Evolutionary conservation across 1,284 basidiomycete genomes (phyloP), one percentile per base, ranked within the genome.

Genomic region (Boletus austroedulis): DNA sequence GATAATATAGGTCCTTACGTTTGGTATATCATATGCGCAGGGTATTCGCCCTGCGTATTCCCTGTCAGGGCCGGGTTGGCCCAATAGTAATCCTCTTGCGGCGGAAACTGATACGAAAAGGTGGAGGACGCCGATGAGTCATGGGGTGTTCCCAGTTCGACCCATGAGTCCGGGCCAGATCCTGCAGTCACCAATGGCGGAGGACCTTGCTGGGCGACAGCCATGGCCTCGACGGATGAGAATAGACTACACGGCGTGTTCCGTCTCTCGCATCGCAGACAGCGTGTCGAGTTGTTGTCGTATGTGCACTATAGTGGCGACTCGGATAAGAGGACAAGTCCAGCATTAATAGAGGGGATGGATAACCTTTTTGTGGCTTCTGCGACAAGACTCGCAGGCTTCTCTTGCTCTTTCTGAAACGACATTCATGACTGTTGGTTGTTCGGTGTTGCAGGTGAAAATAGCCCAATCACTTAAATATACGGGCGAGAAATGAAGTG

Each of bases 321-420:
- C n/a, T n/a, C n/a, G n/a, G n/a, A n/a, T n/a, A n/a, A n/a, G n/a
- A n/a, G n/a, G 26, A 23, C 65, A 55, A 70, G 57, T 19, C 38
- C 12, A 36, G 45, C 50, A 31, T 41, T 17, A 4, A 11, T 7
- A 11, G 32, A 14, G 26, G 26, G 17, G 4, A 15, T 12, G 40
- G 50, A 17, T 17, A 28, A 73, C 71, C 64, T 62, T 74, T 49
- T 75, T 73, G 58, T 74, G 71, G 24, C 65, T 69, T 46, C 34
- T 65, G 47, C 67, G 71, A 50, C 71, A 73, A 47, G 65, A 43
- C 1, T 61, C 61, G 59, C 71, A 73, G 19, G 71, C 71, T 47
- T 67, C 62, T 53, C 59, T 70, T 14, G 71, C 69, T 62, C 72
- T 72, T 44, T 67, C 60, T 29, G 53, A 1, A 10, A 45, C 50